phyloP scores from a whole-genome alignment of 495 filamentous ascomycete genomes.

The Hypoxylon intermedium region DNA sequence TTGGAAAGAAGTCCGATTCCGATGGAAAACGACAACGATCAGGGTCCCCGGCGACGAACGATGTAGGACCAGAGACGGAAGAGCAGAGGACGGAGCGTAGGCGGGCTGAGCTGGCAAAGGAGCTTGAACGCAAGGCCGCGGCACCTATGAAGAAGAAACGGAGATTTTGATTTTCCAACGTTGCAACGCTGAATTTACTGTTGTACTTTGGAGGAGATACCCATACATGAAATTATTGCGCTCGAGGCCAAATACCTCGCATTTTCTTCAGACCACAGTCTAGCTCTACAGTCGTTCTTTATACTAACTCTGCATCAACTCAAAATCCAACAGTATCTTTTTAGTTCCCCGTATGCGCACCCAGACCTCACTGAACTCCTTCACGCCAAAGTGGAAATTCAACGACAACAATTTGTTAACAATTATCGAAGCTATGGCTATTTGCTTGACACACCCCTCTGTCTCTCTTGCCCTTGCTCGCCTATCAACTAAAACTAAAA shows the following conservation, averaged over 20 bases:
- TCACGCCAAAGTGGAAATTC: too few species aligned
- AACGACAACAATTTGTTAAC: too few species aligned
- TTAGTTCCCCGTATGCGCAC: too few species aligned
- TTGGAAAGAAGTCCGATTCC: conserved; percentile 41
- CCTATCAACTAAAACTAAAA: too few species aligned
- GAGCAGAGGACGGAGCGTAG: conserved; percentile 68
- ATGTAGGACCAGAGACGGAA: conserved; percentile 34
- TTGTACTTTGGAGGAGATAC: conserved; percentile 20
- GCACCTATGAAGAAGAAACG: conserved; percentile 72
- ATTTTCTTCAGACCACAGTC: too few species aligned
- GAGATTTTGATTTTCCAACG: conserved; percentile 57
- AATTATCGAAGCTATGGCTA: too few species aligned
- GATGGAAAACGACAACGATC: conserved; percentile 30
- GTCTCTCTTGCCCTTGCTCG: too few species aligned
- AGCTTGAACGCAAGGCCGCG: conserved; percentile 69
- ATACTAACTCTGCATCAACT: too few species aligned
- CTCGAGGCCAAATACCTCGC: background rate
- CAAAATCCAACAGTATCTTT: too few species aligned
- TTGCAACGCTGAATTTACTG: background rate
- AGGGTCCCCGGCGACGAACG: conserved; percentile 11
- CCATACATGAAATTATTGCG: conserved; percentile 5
- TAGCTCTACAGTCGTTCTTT: too few species aligned
- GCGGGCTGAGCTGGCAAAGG: conserved; percentile 67
- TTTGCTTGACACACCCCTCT: too few species aligned
- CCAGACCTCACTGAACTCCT: too few species aligned